A percentile compares a stretch with the other conserved stretches of the same genome.
Conservation (phyloP, 1,284 basidiomycete species). For the Ganoderma leucocontextum region DNA sequence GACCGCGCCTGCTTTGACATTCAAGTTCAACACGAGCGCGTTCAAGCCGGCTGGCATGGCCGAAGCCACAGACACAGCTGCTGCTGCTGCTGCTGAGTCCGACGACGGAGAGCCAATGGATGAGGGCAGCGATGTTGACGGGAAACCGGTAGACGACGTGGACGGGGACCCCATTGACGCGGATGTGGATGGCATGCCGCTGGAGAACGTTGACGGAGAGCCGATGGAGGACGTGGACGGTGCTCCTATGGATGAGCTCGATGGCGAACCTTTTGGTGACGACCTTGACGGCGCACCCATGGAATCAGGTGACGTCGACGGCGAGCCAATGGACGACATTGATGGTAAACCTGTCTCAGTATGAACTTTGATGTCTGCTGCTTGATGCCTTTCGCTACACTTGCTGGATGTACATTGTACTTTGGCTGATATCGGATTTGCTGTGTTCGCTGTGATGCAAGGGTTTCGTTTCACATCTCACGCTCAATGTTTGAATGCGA, state of each 20-base stretch:
- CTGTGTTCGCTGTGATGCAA: neutral
- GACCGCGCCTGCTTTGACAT: constrained; percentile 48
- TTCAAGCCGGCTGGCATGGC: constrained; percentile 72
- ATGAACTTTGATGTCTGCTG: neutral
- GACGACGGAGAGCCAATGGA: constrained; percentile 59
- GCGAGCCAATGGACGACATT: constrained; percentile 24
- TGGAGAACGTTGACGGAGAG: constrained; percentile 54
- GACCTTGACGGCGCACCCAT: constrained; percentile 56
- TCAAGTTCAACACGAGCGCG: constrained; percentile 81
- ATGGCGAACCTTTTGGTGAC: constrained; percentile 44
- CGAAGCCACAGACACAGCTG: constrained; percentile 37
- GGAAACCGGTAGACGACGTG: constrained; percentile 46
- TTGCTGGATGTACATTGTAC: neutral
- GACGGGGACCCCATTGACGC: constrained; percentile 45
- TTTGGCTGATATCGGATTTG: neutral
- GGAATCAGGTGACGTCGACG: constrained; percentile 31
- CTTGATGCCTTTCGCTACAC: constrained; percentile 28
- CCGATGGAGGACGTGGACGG: constrained; percentile 50
- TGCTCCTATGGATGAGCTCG: constrained; percentile 43
- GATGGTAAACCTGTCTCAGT: constrained; percentile 24
- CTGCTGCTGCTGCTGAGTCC: constrained; percentile 47
- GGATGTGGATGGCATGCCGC: constrained; percentile 56
- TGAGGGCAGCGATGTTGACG: constrained; percentile 55
- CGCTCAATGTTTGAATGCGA: neutral
- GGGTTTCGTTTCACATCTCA: neutral